Evolutionary conservation across 371 early-diverging fungal species (phyloP), one percentile per base, ranked within the genome.

Genomic region (Synchytrium microbalum): DNA sequence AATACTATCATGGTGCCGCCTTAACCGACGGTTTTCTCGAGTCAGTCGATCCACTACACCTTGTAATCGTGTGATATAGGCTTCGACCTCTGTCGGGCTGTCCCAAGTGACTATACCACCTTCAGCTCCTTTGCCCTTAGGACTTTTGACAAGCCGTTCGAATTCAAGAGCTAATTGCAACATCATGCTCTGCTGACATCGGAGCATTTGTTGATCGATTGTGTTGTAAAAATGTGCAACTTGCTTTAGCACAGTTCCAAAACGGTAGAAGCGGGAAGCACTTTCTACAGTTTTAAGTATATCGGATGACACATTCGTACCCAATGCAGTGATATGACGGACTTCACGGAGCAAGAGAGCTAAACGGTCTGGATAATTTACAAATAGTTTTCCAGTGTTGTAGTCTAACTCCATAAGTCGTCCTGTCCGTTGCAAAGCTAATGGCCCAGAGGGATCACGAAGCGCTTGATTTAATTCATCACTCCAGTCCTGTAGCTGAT

Each of bases 161-260:
- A 83, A 83, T 1, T 62, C 69, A 10, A 80, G 60, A 1, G 83
- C 81, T 1, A 63, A 64, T 13, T 73, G 68, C 26, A 83, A 55
- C 23, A 83, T 60, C 81, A 83, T 77, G 10, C 72, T 65, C 38
- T 72, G 75, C 52, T 81, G 83, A 59, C 72, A 74, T 0, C 77
- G 73, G 3, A 77, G 69, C 77, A 83, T 79, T 56, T 81, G 80
- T 57, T 77, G 71, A 51, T 80, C 80, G 58, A 83, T 79, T 0
- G 80, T 80, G 70, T 83, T 83, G 66, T 83, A 83, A 55, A 83
- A 79, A 52, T 83, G 76, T 2, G 81, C 78, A 1, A 83, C 74
- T 62, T 83, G 83, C 60, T 79, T 73, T 65, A 83, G 66, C 0
- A 79, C 68, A 16, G 75, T 67, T 3, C 75, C 80, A 62, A 75